Evolutionary conservation across 2,329 filamentous ascomycete genomes (phyloP).

Genomic region (Clonostachys rhizophaga): DNA sequence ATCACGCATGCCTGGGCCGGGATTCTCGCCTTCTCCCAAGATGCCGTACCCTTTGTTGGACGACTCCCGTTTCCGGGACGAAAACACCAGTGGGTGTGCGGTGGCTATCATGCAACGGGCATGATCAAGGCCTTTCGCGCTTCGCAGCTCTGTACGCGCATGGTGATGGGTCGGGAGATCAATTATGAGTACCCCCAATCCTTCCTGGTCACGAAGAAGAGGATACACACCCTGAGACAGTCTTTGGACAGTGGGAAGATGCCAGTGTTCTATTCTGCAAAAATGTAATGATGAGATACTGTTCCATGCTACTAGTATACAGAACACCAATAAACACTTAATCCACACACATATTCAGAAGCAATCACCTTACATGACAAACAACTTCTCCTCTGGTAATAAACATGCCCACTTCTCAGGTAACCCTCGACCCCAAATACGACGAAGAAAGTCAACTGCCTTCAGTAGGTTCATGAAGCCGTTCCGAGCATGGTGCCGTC

Average conservation of each 20-base stretch:
- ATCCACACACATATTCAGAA: too few species aligned
- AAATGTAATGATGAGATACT: too few species aligned
- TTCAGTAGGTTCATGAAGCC: too few species aligned
- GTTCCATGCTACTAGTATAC: too few species aligned
- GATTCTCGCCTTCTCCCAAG: constrained; percentile 9
- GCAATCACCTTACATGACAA: too few species aligned
- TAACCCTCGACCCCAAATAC: too few species aligned
- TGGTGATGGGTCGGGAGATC: constrained; percentile 3
- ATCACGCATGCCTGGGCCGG: constrained; percentile 8
- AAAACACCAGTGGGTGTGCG: constrained; percentile 8
- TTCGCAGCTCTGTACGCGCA: background rate
- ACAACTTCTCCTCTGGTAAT: too few species aligned
- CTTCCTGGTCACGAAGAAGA: constrained; percentile 5
- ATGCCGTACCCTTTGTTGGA: constrained; percentile 7
- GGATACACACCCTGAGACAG: background rate
- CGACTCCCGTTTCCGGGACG: constrained; percentile 3
- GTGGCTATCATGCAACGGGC: constrained; percentile 8
- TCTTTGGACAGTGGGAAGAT: background rate
- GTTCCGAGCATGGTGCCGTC: too few species aligned
- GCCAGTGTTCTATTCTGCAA: too few species aligned
- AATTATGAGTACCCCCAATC: constrained; percentile 4
- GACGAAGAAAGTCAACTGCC: too few species aligned
- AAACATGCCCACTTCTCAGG: too few species aligned
- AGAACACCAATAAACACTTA: too few species aligned
- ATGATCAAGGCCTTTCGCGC: constrained; percentile 9